Conservation (phyloP, 2,329 filamentous ascomycete genomes). For the Capronia epimyces region DNA sequence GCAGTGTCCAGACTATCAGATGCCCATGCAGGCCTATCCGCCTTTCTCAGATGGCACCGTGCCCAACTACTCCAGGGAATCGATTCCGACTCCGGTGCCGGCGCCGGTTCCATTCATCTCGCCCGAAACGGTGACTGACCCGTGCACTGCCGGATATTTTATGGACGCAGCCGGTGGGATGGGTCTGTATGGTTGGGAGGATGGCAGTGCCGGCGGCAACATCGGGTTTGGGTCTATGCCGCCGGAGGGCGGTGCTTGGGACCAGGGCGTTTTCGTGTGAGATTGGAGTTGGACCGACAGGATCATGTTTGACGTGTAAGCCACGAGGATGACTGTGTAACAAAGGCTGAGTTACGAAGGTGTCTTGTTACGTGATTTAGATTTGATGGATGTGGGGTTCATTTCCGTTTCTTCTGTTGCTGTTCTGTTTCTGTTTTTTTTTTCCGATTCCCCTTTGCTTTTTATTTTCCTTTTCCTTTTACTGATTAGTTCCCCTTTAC, state of each 20-base stretch:
- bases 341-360: too few relatives aligned
- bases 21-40: neutral
- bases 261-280: slow-evolving; percentile 1
- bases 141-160: slow-evolving; percentile 5
- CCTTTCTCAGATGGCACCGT: neutral
- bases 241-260: neutral
- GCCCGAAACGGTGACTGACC: neutral
- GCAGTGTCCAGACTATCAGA: neutral
- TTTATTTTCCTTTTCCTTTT: too few relatives aligned
- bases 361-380: too few relatives aligned
- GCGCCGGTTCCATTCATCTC: neutral
- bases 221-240: neutral
- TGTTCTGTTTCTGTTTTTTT: too few relatives aligned
- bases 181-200: slow-evolving; percentile 7
- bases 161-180: slow-evolving; percentile 8
- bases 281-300: neutral
- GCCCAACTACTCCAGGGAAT: neutral
- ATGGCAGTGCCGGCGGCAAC: neutral
- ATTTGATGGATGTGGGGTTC: too few relatives aligned
- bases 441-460: too few relatives aligned
- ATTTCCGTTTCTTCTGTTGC: too few relatives aligned
- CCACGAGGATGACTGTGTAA: neutral
- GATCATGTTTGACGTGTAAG: neutral
- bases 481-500: too few relatives aligned
- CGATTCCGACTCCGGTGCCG: neutral